These are phyloP conservation scores for Penicillium cosmopolitanum DNA, from an alignment of 495 filamentous ascomycete species.

Conservation along the genomic window DNA sequence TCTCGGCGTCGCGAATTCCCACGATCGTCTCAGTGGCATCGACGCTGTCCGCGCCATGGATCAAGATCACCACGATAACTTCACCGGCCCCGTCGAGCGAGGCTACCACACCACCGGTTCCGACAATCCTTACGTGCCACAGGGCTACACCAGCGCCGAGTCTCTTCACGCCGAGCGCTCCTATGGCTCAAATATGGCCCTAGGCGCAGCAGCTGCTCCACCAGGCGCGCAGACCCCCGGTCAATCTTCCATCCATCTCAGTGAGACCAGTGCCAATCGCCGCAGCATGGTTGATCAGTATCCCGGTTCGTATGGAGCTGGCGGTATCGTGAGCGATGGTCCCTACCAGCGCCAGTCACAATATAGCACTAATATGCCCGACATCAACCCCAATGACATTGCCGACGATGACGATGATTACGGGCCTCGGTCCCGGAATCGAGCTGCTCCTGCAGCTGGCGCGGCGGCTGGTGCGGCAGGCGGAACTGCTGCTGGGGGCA, in stretches of 20 bases:
- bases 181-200: conserved; percentile 44
- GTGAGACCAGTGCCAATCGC: conserved; percentile 25
- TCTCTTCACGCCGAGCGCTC: conserved; percentile 36
- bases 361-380: conserved; percentile 56
- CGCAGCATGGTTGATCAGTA: conserved; percentile 38
- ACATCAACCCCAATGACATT: conserved; percentile 78
- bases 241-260: conserved; percentile 36
- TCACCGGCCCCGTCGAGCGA: conserved; percentile 48
- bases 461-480: conserved; percentile 54
- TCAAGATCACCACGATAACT: conserved; percentile 7
- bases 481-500: conserved; percentile 58
- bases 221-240: conserved; percentile 42
- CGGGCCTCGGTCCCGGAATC: conserved; percentile 39
- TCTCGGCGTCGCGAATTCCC: conserved; percentile 70
- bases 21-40: conserved; percentile 72
- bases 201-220: conserved; percentile 39
- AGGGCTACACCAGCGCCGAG: conserved; percentile 30
- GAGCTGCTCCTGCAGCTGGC: conserved; percentile 47
- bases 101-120: conserved; percentile 46
- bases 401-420: conserved; percentile 86
- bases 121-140: conserved; percentile 50
- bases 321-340: conserved; percentile 46
- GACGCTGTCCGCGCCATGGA: conserved; percentile 63
- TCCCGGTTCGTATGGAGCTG: conserved; percentile 35
- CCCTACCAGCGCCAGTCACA: conserved; percentile 65